Conservation (phyloP, 495 filamentous ascomycete species). For the Aspergillus carlsbadensis region DNA sequence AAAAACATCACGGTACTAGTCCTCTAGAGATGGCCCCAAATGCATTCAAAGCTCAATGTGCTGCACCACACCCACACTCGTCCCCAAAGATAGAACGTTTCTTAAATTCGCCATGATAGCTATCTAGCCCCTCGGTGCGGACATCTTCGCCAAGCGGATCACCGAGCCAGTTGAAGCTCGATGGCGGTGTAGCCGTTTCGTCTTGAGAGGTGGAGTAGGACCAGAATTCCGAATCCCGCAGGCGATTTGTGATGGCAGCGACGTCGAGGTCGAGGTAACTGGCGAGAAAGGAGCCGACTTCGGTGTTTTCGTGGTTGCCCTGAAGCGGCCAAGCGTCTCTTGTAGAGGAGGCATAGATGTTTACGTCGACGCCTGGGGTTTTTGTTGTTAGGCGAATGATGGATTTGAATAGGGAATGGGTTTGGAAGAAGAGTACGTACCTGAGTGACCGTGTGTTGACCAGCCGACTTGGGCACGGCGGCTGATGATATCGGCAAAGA, state of each 20-base stretch:
- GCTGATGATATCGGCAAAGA: constrained; percentile 85
- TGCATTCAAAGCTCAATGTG: constrained; percentile 24
- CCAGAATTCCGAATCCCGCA: constrained; percentile 55
- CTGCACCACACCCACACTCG: constrained; percentile 40
- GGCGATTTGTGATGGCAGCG: constrained; percentile 67
- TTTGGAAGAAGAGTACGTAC: constrained; percentile 23
- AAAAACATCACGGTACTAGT: too few species aligned
- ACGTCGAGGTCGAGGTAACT: constrained; percentile 81
- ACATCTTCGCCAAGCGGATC: constrained; percentile 35
- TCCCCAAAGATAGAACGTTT: constrained; percentile 30
- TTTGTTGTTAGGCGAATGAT: background rate
- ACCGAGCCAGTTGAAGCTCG: constrained; percentile 42
- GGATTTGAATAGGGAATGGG: too few species aligned
- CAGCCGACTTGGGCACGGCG: constrained; percentile 87
- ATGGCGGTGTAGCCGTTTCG: constrained; percentile 8
- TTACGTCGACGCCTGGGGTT: constrained; percentile 71
- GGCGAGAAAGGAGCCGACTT: constrained; percentile 77
- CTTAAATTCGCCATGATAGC: constrained; percentile 52
- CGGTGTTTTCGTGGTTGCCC: constrained; percentile 94
- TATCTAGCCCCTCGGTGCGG: constrained; percentile 41
- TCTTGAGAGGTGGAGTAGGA: constrained; percentile 8
- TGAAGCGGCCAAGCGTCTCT: constrained; percentile 50
- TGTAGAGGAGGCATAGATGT: constrained; percentile 72
- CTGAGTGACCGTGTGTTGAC: constrained; percentile 87
- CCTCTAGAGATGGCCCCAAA: too few species aligned